Evolutionary conservation across 2,329 filamentous ascomycete genomes (phyloP).

Genomic region (Colletotrichum musae): DNA sequence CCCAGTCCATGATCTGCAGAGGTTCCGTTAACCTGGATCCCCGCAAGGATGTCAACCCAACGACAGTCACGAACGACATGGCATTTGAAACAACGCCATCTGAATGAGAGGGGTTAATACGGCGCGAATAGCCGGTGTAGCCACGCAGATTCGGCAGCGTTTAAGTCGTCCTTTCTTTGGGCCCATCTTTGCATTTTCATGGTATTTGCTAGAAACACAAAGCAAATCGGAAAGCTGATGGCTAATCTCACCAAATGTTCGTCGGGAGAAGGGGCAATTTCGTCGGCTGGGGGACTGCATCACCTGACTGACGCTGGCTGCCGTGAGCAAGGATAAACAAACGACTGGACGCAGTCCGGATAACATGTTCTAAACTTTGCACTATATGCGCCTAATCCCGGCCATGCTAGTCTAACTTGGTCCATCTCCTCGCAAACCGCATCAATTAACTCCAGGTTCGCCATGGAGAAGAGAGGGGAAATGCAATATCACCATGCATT

Average conservation of each 20-base stretch:
- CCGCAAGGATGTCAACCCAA: constrained; percentile 2
- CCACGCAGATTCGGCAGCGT: background rate
- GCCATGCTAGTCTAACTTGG: background rate
- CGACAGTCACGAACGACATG: constrained; percentile 16
- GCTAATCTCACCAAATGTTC: background rate
- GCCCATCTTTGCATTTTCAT: background rate
- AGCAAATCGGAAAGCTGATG: constrained; percentile 1
- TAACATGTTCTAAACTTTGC: background rate
- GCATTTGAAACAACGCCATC: constrained; percentile 9
- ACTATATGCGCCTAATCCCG: background rate
- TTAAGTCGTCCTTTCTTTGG: background rate
- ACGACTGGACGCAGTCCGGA: background rate
- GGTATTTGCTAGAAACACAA: background rate
- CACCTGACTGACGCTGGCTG: too few relatives aligned
- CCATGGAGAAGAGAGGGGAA: background rate
- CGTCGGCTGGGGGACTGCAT: background rate
- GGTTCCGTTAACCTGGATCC: constrained; percentile 2
- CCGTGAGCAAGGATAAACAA: too few relatives aligned
- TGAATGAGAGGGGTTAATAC: background rate
- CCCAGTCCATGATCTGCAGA: constrained; percentile 8
- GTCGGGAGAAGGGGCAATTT: background rate
- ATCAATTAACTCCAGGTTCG: background rate
- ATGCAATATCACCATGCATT: background rate
- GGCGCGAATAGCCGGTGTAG: background rate
- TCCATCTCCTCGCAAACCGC: background rate